Evolutionary conservation across 257 asterid species (phyloP).

Genomic region (Solanum tacnaense): DNA sequence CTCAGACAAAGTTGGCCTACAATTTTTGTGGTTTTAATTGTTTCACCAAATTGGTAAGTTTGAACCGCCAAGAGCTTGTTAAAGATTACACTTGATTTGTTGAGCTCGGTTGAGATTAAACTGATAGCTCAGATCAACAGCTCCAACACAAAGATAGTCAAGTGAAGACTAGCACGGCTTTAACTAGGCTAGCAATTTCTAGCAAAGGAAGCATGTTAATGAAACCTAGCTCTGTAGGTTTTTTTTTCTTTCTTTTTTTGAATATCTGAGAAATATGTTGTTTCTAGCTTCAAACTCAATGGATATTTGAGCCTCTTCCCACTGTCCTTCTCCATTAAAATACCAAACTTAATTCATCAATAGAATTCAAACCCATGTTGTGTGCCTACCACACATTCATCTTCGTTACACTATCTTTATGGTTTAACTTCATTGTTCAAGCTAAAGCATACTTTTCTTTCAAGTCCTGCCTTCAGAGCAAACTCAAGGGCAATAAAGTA

Average conservation of each 20-base stretch:
- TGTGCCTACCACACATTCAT: background rate
- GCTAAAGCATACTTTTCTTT: no score
- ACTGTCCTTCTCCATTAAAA: background rate
- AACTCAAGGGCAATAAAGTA: background rate
- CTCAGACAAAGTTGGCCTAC: no score
- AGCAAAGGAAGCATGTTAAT: background rate
- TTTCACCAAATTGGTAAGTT: no score
- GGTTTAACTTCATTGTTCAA: background rate
- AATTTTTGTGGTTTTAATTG: no score
- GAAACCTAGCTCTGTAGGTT: background rate
- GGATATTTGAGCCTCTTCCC: background rate
- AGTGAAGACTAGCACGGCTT: background rate
- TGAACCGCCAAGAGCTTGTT: no score
- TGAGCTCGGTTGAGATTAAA: background rate
- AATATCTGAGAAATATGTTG: background rate
- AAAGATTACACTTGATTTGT: background rate
- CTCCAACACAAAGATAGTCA: background rate
- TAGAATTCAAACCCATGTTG: background rate
- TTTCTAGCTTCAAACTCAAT: background rate
- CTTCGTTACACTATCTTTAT: background rate
- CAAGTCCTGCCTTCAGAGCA: no score
- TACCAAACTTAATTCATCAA: background rate
- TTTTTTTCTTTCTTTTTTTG: background rate
- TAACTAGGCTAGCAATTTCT: background rate
- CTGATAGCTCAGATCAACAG: background rate